Evolutionary conservation across 2,329 filamentous ascomycete species (phyloP).

Genomic region (Neobulgaria alba): DNA sequence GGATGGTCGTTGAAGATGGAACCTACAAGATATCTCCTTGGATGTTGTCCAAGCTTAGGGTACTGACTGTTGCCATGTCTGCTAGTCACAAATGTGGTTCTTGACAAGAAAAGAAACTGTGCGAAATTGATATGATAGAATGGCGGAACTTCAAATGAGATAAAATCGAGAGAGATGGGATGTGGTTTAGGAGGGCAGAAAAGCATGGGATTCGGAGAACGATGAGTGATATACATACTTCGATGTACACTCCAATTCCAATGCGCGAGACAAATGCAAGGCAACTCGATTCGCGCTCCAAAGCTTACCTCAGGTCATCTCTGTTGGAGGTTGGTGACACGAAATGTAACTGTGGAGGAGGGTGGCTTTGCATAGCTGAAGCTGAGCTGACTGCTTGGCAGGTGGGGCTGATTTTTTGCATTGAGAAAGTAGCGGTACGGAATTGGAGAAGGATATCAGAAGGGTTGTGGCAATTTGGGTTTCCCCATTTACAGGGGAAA

Average conservation of each 20-base stretch:
- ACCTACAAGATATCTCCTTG: not conserved
- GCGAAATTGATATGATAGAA: not conserved
- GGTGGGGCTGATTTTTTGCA: too few relatives aligned
- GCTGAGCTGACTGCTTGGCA: not conserved
- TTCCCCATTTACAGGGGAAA: not conserved
- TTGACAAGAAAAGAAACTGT: not conserved
- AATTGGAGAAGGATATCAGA: too few relatives aligned
- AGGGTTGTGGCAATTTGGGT: not conserved
- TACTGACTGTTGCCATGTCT: not conserved
- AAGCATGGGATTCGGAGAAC: too few relatives aligned
- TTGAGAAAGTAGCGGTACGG: too few relatives aligned
- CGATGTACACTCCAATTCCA: too few relatives aligned
- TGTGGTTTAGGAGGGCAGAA: too few relatives aligned
- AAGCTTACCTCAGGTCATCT: not conserved
- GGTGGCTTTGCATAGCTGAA: not conserved
- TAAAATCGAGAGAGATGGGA: not conserved
- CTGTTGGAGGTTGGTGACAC: not conserved
- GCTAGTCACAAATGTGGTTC: too few relatives aligned
- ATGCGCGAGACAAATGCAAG: not conserved
- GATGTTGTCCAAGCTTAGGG: not conserved
- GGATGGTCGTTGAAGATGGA: not conserved
- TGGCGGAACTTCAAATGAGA: not conserved
- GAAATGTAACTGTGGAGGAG: not conserved
- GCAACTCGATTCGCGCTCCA: not conserved
- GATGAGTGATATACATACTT: too few relatives aligned